These are phyloP conservation scores for Cercospora janseana DNA, from an alignment of 2,329 filamentous ascomycete species.

Conservation along the genomic window DNA sequence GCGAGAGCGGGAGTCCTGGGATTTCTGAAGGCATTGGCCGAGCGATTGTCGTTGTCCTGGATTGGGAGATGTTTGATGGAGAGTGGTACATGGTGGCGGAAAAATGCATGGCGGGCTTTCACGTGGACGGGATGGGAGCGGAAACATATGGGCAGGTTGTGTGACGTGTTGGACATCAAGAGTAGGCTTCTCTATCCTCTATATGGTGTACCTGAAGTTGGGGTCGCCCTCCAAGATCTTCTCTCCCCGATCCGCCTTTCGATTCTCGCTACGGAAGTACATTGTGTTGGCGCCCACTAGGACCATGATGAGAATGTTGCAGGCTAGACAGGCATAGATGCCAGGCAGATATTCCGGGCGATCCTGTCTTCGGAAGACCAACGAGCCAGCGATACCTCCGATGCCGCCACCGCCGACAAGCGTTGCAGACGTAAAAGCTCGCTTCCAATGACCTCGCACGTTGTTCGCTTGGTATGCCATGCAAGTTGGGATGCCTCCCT, in stretches of 20 bases:
- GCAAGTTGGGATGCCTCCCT: constrained; percentile 68
- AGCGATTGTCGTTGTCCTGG: no score
- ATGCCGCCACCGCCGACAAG: constrained; percentile 19
- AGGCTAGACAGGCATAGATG: constrained; percentile 7
- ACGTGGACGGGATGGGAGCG: no score
- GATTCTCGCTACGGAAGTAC: constrained; percentile 39
- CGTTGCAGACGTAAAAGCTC: constrained; percentile 20
- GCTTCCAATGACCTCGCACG: constrained; percentile 45
- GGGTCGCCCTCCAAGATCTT: constrained; percentile 37
- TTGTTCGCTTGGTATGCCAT: constrained; percentile 83
- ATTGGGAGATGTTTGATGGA: no score
- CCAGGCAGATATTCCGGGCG: constrained; percentile 17
- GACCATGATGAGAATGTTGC: constrained; percentile 11
- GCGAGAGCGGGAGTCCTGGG: no score
- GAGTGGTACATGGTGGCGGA: no score
- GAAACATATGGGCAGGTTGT: no score
- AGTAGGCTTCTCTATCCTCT: not conserved
- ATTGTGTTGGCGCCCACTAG: constrained; percentile 38
- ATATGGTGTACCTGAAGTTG: constrained; percentile 29
- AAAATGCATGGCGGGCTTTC: no score
- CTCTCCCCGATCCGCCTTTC: constrained; percentile 42
- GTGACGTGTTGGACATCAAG: no score
- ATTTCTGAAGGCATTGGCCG: no score
- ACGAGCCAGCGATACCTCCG: constrained; percentile 18
- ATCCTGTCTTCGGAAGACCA: constrained; percentile 24